Conservation (phyloP, 2,329 filamentous ascomycete genomes). For the Graphilbum fragrans region DNA sequence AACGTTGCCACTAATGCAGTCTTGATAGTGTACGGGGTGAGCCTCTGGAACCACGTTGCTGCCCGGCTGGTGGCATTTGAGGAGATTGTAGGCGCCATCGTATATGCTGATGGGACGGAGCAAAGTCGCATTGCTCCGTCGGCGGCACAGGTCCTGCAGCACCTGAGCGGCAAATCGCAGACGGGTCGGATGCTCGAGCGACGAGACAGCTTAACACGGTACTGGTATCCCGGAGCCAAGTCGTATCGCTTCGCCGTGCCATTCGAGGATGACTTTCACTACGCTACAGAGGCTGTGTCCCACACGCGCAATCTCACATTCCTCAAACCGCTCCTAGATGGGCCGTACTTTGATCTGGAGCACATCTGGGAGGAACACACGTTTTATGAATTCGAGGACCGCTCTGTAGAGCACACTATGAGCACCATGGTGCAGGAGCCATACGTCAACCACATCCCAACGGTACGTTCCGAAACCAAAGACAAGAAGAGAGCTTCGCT, state of each 20-base stretch:
- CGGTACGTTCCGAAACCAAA: no score
- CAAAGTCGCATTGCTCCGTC: not conserved
- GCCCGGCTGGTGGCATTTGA: not conserved
- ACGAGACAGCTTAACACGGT: not conserved
- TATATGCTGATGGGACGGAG: constrained; percentile 9
- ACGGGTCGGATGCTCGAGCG: not conserved
- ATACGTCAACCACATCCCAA: constrained; percentile 69
- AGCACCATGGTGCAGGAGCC: constrained; percentile 70
- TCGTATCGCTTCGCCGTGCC: constrained; percentile 4
- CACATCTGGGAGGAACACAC: constrained; percentile 72
- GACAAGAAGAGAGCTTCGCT: no score
- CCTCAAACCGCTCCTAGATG: constrained; percentile 48
- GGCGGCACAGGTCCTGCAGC: not conserved
- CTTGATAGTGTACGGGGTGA: constrained; percentile 9
- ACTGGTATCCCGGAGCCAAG: constrained; percentile 1
- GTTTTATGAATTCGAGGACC: constrained; percentile 55
- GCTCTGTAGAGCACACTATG: constrained; percentile 63
- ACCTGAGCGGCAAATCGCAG: constrained; percentile 1
- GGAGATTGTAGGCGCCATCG: constrained; percentile 7
- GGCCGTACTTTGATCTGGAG: constrained; percentile 63
- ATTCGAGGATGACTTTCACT: constrained; percentile 4
- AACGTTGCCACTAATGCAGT: not conserved
- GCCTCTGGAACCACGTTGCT: constrained; percentile 12
- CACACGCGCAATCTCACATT: constrained; percentile 57
- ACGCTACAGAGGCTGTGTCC: constrained; percentile 38